Evolutionary conservation across 495 filamentous ascomycete species (phyloP).

Genomic region (Hypoxylon rickii): DNA sequence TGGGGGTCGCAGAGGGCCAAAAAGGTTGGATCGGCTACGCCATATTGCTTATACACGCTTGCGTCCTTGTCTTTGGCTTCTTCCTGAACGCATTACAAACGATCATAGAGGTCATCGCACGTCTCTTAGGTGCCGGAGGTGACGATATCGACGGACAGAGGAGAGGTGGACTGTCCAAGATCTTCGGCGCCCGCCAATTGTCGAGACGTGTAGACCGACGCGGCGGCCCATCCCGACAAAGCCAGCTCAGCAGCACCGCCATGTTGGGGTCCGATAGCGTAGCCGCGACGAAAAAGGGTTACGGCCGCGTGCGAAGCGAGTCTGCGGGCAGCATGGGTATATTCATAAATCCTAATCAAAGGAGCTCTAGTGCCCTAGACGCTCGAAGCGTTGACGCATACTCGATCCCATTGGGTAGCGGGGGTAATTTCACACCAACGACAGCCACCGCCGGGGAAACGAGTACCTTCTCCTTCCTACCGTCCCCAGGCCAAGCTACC

Average conservation of each 20-base stretch:
- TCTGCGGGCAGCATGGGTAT: slow-evolving; percentile 79
- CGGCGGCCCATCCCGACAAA: slow-evolving; percentile 66
- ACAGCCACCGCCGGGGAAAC: slow-evolving; percentile 71
- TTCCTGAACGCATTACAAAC: slow-evolving; percentile 91
- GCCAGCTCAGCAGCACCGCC: slow-evolving; percentile 77
- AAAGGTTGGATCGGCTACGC: slow-evolving; percentile 95
- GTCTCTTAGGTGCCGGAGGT: slow-evolving; percentile 78
- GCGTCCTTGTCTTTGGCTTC: slow-evolving; percentile 90
- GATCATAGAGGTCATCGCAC: slow-evolving; percentile 80
- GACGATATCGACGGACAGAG: slow-evolving; percentile 71
- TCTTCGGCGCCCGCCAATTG: slow-evolving; percentile 91
- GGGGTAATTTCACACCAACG: slow-evolving; percentile 67
- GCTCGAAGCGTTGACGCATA: slow-evolving; percentile 47
- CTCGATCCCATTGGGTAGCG: slow-evolving; percentile 43
- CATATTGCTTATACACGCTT: slow-evolving; percentile 83
- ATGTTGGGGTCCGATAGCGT: slow-evolving; percentile 72
- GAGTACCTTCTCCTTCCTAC: slow-evolving; percentile 70
- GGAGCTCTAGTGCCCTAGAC: slow-evolving; percentile 52
- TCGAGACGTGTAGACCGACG: slow-evolving; percentile 72
- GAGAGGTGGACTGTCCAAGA: slow-evolving; percentile 85
- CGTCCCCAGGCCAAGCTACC: slow-evolving; percentile 57
- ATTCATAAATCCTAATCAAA: slow-evolving; percentile 55
- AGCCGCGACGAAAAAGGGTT: slow-evolving; percentile 68
- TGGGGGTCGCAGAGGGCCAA: slow-evolving; percentile 73
- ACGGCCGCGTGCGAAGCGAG: slow-evolving; percentile 76